A percentile compares a stretch with the other conserved stretches of the same genome.
phyloP scores from a whole-genome alignment of 1,139 yeast species.

The Taphrina sp. region DNA sequence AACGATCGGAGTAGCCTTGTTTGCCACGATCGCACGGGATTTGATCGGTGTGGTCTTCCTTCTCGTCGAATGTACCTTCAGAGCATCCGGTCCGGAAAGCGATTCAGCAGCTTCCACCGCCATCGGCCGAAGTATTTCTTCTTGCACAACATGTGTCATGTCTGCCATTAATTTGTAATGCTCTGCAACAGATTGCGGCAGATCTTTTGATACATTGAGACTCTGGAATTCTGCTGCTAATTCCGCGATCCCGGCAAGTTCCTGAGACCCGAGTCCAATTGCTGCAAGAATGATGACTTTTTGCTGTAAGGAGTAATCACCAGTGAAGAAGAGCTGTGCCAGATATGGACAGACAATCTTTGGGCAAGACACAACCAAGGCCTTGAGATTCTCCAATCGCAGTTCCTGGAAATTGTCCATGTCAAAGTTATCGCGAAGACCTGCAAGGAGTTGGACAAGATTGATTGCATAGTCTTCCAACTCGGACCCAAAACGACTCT shows the following conservation, averaged over 20 bases:
- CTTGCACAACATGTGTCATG: slow-evolving; percentile 3
- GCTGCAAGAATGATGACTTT: slow-evolving; percentile 18
- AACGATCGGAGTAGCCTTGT: slow-evolving; percentile 1
- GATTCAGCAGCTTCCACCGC: slow-evolving; percentile 17
- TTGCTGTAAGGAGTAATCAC: slow-evolving; percentile 27
- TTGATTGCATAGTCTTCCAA: slow-evolving; percentile 14
- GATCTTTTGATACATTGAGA: slow-evolving; percentile 1
- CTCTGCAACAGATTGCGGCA: slow-evolving; percentile 1
- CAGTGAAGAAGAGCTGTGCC: slow-evolving; percentile 13
- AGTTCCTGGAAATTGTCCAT: slow-evolving; percentile 25
- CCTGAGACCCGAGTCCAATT: slow-evolving; percentile 12
- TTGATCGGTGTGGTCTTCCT: background rate
- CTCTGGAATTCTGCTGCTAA: background rate
- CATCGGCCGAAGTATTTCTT: slow-evolving; percentile 7
- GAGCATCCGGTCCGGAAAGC: slow-evolving; percentile 21
- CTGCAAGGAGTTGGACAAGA: slow-evolving; percentile 21
- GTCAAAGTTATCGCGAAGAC: slow-evolving; percentile 22
- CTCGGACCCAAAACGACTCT: slow-evolving; percentile 23
- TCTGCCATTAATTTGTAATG: slow-evolving; percentile 2
- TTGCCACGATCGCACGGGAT: background rate
- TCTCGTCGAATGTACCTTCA: slow-evolving; percentile 14
- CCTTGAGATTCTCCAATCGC: slow-evolving; percentile 10
- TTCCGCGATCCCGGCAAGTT: slow-evolving; percentile 9
- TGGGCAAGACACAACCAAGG: slow-evolving; percentile 24
- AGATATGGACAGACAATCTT: slow-evolving; percentile 16